phyloP scores from a whole-genome alignment of 768 basidiomycete species.

The Psilocybe tampanensis region DNA sequence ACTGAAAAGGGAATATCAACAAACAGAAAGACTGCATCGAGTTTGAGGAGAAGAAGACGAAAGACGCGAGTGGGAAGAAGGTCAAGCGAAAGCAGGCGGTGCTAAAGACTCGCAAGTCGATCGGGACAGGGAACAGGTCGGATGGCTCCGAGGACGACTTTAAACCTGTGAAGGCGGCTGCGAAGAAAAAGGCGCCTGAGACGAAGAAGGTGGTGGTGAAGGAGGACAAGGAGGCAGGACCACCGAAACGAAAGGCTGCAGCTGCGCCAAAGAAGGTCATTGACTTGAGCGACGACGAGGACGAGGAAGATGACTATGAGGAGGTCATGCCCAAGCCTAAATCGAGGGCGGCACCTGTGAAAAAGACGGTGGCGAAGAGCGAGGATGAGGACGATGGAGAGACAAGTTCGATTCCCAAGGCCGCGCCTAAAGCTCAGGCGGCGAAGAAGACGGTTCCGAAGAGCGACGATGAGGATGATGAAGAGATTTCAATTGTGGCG shows the following conservation, averaged over 20 bases:
- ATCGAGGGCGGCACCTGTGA: slow-evolving; percentile 5
- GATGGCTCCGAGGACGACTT: slow-evolving; percentile 48
- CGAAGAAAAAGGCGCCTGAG: slow-evolving; percentile 40
- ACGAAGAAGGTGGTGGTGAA: slow-evolving; percentile 18
- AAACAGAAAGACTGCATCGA: slow-evolving; percentile 47
- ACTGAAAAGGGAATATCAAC: neutral
- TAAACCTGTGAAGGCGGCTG: slow-evolving; percentile 45
- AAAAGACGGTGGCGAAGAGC: slow-evolving; percentile 6
- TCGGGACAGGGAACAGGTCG: slow-evolving; percentile 35
- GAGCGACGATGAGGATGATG: slow-evolving; percentile 2
- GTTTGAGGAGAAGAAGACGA: slow-evolving; percentile 43
- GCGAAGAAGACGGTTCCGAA: slow-evolving; percentile 10
- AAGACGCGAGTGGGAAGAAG: slow-evolving; percentile 49
- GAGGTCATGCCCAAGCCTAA: neutral
- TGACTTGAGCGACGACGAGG: slow-evolving; percentile 7
- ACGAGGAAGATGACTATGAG: neutral
- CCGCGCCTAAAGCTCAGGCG: neutral
- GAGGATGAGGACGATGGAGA: slow-evolving; percentile 6
- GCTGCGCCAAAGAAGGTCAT: slow-evolving; percentile 19
- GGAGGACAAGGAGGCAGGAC: slow-evolving; percentile 15
- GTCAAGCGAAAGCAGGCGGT: slow-evolving; percentile 49
- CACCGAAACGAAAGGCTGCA: slow-evolving; percentile 26
- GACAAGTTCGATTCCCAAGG: slow-evolving; percentile 1
- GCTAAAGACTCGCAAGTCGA: slow-evolving; percentile 51
- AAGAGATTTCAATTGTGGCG: slow-evolving; percentile 6